A percentile compares a stretch with the other conserved stretches of the same genome.
phyloP scores from a whole-genome alignment of 169 alveolate genomes.

The Eimeria zaria region DNA sequence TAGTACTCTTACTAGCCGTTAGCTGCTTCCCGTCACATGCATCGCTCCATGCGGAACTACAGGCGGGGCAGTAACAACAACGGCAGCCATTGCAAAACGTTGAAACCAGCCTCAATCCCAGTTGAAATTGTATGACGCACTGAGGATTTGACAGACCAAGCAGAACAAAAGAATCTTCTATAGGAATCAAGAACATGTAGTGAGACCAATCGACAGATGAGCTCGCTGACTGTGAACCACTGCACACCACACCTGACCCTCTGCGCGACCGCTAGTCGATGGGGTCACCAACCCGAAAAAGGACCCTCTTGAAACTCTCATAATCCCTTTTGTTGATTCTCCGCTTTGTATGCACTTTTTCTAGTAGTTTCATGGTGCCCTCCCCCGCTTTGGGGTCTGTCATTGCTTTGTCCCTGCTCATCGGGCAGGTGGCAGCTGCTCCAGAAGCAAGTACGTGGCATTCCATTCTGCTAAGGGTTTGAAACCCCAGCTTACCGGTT shows the following conservation, averaged over 20 bases:
- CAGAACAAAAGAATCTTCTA: neutral
- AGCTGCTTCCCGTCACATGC: too few species aligned
- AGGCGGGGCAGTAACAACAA: neutral
- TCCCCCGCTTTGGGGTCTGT: neutral
- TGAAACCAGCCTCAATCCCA: neutral
- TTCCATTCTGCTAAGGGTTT: neutral
- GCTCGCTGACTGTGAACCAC: constrained; percentile 27
- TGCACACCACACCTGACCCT: neutral
- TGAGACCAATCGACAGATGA: neutral
- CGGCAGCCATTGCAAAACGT: neutral
- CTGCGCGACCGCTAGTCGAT: constrained; percentile 15
- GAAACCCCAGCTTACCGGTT: neutral
- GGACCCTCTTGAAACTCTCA: neutral
- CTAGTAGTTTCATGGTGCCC: neutral
- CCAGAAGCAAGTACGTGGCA: constrained; percentile 21
- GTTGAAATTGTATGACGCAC: neutral
- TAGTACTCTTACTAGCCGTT: neutral
- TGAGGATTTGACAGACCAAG: neutral
- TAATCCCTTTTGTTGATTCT: neutral
- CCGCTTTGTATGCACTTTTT: neutral
- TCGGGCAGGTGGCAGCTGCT: neutral
- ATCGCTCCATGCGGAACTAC: neutral
- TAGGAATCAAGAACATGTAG: neutral
- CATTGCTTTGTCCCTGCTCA: neutral
- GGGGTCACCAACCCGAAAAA: neutral